Conservation (phyloP, 257 asterid genomes). For the Leonotis leonurus region DNA sequence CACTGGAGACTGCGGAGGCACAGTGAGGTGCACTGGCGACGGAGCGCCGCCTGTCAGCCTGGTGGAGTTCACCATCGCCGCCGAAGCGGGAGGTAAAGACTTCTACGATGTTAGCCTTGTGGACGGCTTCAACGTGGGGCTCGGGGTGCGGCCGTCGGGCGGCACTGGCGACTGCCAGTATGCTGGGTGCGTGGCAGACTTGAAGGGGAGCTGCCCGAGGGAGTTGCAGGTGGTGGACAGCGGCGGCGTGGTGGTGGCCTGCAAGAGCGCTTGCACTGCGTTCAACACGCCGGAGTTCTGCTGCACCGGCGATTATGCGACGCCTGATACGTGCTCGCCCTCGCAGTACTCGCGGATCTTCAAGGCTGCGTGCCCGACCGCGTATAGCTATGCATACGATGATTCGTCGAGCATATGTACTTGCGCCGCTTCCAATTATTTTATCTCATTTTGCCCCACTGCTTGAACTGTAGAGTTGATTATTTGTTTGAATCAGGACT, state of each 20-base stretch:
- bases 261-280: conserved; percentile 75
- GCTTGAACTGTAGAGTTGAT: no score
- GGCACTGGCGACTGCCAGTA: conserved; percentile 43
- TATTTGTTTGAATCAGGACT: no score
- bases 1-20: conserved; percentile 76
- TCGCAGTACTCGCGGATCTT: conserved; percentile 56
- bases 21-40: conserved; percentile 49
- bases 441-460: conserved; percentile 75
- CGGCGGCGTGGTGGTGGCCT: conserved; percentile 43
- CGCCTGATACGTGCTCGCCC: conserved; percentile 66
- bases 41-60: conserved; percentile 69
- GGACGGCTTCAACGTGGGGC: conserved; percentile 62
- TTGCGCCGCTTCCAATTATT: conserved; percentile 57
- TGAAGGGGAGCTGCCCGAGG: conserved; percentile 38
- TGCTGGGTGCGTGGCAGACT: conserved; percentile 37
- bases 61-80: conserved; percentile 66
- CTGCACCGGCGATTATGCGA: conserved; percentile 69
- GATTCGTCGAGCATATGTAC: conserved; percentile 73
- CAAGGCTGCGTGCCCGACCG: conserved; percentile 78
- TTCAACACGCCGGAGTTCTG: conserved; percentile 63
- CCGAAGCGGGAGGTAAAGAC: conserved; percentile 31
- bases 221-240: conserved; percentile 31
- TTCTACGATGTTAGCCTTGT: conserved; percentile 90
- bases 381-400: conserved; percentile 92
- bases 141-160: conserved; percentile 41